Evolutionary conservation across 1,284 basidiomycete genomes (phyloP).

Genomic region (Marasmius tenuissimus): DNA sequence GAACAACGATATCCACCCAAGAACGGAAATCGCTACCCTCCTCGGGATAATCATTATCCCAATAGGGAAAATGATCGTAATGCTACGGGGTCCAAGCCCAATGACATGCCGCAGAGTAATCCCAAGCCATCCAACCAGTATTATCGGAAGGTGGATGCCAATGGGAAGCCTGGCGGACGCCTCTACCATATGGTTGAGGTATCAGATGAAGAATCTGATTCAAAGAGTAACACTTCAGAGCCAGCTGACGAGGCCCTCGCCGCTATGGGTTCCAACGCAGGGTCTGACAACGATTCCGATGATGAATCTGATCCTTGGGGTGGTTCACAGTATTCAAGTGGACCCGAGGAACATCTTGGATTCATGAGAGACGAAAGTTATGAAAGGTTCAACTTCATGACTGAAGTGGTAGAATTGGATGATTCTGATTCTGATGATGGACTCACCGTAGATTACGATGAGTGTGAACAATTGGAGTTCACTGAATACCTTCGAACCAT

Average conservation of each 20-base stretch:
- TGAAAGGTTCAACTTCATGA: not conserved
- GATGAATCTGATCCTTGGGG: not conserved
- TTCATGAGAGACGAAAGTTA: not conserved
- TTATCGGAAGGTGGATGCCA: not conserved
- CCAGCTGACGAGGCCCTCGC: too few relatives aligned
- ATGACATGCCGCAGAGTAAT: too few relatives aligned
- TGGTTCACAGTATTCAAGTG: not conserved
- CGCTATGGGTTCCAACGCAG: too few relatives aligned
- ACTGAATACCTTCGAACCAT: not conserved
- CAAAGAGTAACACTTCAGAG: too few relatives aligned
- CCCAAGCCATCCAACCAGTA: too few relatives aligned
- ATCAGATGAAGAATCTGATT: too few relatives aligned
- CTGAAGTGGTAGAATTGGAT: not conserved
- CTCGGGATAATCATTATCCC: not conserved
- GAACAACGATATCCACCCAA: too few relatives aligned
- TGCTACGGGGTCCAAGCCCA: too few relatives aligned
- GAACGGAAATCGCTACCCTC: not conserved
- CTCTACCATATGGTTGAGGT: too few relatives aligned
- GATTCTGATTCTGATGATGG: not conserved
- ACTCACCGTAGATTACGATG: not conserved
- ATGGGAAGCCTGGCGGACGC: too few relatives aligned
- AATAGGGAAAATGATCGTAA: too few relatives aligned
- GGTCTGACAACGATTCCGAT: too few relatives aligned
- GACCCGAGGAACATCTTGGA: not conserved
- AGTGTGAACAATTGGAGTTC: not conserved